These are phyloP conservation scores for Sarcomyxa edulis DNA, from an alignment of 768 basidiomycete genomes.

Conservation along the genomic window DNA sequence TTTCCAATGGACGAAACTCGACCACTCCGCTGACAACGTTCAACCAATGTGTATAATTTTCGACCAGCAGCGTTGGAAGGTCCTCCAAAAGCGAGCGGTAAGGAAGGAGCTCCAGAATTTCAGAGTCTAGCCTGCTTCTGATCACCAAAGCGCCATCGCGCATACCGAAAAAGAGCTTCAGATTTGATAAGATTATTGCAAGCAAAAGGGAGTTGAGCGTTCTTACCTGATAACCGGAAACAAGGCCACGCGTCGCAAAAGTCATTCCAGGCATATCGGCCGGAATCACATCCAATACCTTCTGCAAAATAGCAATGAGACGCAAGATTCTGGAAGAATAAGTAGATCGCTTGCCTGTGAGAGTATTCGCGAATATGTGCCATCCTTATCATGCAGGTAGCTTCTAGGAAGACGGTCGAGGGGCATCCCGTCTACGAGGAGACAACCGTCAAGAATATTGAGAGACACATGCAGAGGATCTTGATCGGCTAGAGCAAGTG, in stretches of 20 bases:
- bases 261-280: conserved; percentile 26
- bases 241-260: conserved; percentile 19
- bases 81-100: conserved; percentile 17
- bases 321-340: neutral
- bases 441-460: conserved; percentile 32
- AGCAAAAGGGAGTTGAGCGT: neutral
- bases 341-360: conserved; percentile 20
- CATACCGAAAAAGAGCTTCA: conserved; percentile 26
- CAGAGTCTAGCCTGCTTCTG: conserved; percentile 14
- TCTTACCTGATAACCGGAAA: conserved; percentile 17
- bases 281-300: conserved; percentile 29
- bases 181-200: conserved; percentile 1
- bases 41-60: conserved; percentile 29
- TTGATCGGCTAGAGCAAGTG: conserved; percentile 8
- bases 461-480: conserved; percentile 26
- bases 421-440: conserved; percentile 36
- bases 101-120: conserved; percentile 30
- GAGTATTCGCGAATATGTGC: conserved; percentile 30
- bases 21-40: conserved; percentile 13
- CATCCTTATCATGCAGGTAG: conserved; percentile 21
- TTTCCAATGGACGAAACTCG: conserved; percentile 25
- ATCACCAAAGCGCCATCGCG: conserved; percentile 21
- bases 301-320: conserved; percentile 11
- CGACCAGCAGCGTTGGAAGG: conserved; percentile 22
- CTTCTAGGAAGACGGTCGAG: conserved; percentile 34